Percentiles rank a stretch among this genome's conserved stretches.
phyloP scores from a whole-genome alignment of 768 basidiomycete species.

The Boletus eberwhitei region DNA sequence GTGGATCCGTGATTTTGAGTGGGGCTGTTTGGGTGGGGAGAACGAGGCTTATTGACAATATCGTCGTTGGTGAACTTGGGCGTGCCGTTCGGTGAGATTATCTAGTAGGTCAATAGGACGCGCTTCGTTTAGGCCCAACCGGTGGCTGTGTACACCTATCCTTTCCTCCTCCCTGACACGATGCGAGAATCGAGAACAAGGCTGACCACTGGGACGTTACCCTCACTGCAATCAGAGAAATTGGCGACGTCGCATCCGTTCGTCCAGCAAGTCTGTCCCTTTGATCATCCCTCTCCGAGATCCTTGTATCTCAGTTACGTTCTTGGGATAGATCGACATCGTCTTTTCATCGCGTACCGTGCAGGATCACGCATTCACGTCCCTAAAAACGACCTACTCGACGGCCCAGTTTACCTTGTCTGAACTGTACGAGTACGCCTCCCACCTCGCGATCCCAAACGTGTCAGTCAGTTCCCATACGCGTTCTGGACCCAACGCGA shows the following conservation, averaged over 20 bases:
- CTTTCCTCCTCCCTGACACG: background rate
- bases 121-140: background rate
- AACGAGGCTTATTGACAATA: conserved; percentile 92
- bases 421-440: conserved; percentile 41
- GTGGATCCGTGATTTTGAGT: conserved; percentile 62
- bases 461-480: conserved; percentile 8
- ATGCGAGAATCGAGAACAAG: conserved; percentile 19
- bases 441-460: conserved; percentile 16
- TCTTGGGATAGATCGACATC: conserved; percentile 53
- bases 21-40: conserved; percentile 84
- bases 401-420: conserved; percentile 43
- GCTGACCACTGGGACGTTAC: conserved; percentile 19
- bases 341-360: conserved; percentile 47
- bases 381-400: conserved; percentile 43
- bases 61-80: conserved; percentile 60
- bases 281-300: background rate
- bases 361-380: conserved; percentile 39
- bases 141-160: conserved; percentile 16
- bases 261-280: conserved; percentile 45
- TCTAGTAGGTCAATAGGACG: too few species aligned
- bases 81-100: background rate
- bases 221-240: conserved; percentile 31
- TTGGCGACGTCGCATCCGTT: conserved; percentile 47
- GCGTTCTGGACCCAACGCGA: background rate
- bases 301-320: conserved; percentile 5